These are phyloP conservation scores for Chlorella vulgaris DNA, from an alignment of 139 green algal genomes.

Conservation along the genomic window DNA sequence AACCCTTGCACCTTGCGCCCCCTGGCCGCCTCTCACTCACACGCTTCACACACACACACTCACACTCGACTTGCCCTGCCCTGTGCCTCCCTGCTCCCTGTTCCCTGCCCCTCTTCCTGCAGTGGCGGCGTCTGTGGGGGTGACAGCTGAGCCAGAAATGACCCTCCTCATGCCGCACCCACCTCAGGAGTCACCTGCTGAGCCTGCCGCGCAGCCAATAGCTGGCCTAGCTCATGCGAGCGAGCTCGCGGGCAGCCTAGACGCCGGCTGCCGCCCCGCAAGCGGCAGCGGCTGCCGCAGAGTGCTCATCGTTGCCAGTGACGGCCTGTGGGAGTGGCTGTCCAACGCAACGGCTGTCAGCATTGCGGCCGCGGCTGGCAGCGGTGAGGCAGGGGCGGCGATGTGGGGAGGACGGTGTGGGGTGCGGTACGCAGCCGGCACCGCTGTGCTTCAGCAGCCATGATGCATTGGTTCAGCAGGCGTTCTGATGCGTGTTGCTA, in stretches of 20 bases:
- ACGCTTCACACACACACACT: not conserved
- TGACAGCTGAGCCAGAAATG: conserved; percentile 54
- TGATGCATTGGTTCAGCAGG: no score
- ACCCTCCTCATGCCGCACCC: conserved; percentile 27
- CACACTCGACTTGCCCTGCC: not conserved
- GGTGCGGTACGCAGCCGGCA: not conserved
- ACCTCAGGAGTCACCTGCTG: conserved; percentile 6
- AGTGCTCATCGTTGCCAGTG: conserved; percentile 47
- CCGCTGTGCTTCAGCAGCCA: no score
- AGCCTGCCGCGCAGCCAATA: not conserved
- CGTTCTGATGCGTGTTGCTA: no score
- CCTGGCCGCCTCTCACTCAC: not conserved
- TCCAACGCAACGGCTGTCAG: conserved; percentile 36
- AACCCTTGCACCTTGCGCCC: not conserved
- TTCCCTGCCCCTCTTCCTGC: not conserved
- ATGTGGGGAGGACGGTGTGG: no score
- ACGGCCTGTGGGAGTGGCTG: conserved; percentile 59
- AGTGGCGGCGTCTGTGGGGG: conserved; percentile 59
- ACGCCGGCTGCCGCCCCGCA: not conserved
- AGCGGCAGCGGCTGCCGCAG: not conserved
- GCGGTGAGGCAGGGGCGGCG: not conserved
- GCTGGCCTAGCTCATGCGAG: not conserved
- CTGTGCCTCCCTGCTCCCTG: not conserved
- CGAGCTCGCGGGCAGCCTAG: not conserved
- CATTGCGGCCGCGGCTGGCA: conserved; percentile 33